phyloP scores from a whole-genome alignment of 2,329 filamentous ascomycete genomes.

The Xenosphaeropsis pyriputrescens region DNA sequence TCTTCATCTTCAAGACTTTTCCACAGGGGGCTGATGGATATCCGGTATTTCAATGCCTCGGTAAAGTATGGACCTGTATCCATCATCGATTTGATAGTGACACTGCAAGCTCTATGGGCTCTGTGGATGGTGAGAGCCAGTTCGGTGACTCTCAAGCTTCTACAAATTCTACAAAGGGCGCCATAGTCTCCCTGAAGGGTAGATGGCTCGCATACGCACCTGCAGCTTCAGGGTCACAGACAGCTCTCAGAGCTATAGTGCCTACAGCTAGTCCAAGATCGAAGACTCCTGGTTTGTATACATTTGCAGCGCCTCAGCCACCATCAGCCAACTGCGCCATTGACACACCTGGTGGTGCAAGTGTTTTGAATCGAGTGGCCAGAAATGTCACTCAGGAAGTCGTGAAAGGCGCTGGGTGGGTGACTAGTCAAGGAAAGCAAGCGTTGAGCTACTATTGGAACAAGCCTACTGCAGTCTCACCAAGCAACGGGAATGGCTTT shows the following conservation, averaged over 20 bases:
- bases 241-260: slow-evolving; percentile 52
- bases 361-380: slow-evolving; percentile 62
- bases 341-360: slow-evolving; percentile 58
- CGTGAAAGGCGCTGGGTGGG: slow-evolving; percentile 60
- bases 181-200: slow-evolving; percentile 54
- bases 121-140: slow-evolving; percentile 17
- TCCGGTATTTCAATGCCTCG: slow-evolving; percentile 49
- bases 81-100: slow-evolving; percentile 40
- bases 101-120: slow-evolving; percentile 5
- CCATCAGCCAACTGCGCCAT: slow-evolving; percentile 52
- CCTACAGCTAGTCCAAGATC: slow-evolving; percentile 35
- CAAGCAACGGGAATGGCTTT: slow-evolving; percentile 23
- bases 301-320: slow-evolving; percentile 53
- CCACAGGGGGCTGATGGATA: slow-evolving; percentile 25
- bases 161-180: slow-evolving; percentile 31
- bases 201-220: slow-evolving; percentile 71
- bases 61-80: slow-evolving; percentile 84
- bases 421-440: slow-evolving; percentile 62
- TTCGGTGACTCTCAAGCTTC: slow-evolving; percentile 22
- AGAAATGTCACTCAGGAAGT: slow-evolving; percentile 68
- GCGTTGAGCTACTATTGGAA: slow-evolving; percentile 76
- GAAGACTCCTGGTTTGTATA: slow-evolving; percentile 38
- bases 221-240: slow-evolving; percentile 51
- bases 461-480: slow-evolving; percentile 30
- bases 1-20: slow-evolving; percentile 57